Base-by-base conservation (phyloP, 2,329 filamentous ascomycete species). In the Colletotrichum destructivum region DNA sequence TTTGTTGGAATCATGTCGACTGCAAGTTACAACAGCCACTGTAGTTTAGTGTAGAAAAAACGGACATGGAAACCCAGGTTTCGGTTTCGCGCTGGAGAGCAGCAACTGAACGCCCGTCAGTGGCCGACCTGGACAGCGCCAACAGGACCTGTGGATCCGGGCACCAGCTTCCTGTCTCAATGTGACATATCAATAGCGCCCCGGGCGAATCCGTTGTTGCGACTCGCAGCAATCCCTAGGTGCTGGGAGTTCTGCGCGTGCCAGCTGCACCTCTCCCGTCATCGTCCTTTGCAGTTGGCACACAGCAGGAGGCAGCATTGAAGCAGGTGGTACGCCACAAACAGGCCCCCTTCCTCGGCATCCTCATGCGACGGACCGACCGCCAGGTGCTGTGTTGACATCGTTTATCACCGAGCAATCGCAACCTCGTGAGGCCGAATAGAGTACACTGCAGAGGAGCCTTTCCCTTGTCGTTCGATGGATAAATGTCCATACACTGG, bases 21-120 rank as follows among this genome's bases (percentile, higher is more conserved):
- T 57, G 57, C 52, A 40, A 12, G 69, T 71, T 69, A 59, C 64
- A 69, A 68, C 52, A 23, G 16, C 46, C 42, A 59, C n/a, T 63
- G 64, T 54, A 38, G 35, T 38, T 9, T 38, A 38, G 9, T 38
- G 35, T 38, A 38, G 35, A 71, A 63, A 63, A 63, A 67, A 62
- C 59, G 54, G 64, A 40, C 23, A 16, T 21, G 23, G 54, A 63
- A 59, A 26, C 15, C 46, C 57, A 62, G 57, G 59, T 31, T 47
- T 54, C 64, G 23, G 64, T 68, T 63, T 68, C 65, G 52, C 54
- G 67, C 66, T 11, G n/a, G n/a, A 40, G 57, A 71, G 52, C 51
- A 59, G 57, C 59, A 69, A 9, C 52, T 38, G 7, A 13, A n/a
- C 51, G 31, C 18, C 35, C 44, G 16, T 40, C 18, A n/a, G 13